Evolutionary conservation across 1,284 basidiomycete species (phyloP).

Genomic region (Tylopilus orsonianus): DNA sequence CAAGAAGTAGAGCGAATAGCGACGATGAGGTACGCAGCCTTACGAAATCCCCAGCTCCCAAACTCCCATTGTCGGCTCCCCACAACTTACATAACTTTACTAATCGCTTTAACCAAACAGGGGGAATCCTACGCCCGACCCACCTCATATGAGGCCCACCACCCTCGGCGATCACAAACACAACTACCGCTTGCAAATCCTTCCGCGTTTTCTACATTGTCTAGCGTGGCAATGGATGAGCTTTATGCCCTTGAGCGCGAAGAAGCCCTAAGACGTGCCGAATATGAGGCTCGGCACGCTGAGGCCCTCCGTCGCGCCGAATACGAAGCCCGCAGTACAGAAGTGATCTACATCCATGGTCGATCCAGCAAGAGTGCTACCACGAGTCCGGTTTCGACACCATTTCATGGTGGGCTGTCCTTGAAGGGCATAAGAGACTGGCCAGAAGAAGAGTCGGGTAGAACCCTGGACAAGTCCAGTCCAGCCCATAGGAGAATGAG

Average conservation of each 20-base stretch:
- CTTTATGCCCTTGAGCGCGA: conserved; percentile 83
- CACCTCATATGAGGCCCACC: conserved; percentile 52
- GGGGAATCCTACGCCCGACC: conserved; percentile 69
- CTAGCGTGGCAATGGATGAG: conserved; percentile 82
- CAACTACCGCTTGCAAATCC: conserved; percentile 37
- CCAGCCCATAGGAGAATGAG: conserved; percentile 43
- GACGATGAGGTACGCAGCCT: conserved; percentile 66
- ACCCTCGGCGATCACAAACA: conserved; percentile 42
- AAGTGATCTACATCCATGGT: conserved; percentile 47
- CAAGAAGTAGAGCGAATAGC: conserved; percentile 71
- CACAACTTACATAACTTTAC: conserved; percentile 26
- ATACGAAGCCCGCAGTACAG: conserved; percentile 61
- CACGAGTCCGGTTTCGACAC: conserved; percentile 63
- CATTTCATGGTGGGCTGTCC: conserved; percentile 36
- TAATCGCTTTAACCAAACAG: conserved; percentile 34
- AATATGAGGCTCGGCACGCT: conserved; percentile 79
- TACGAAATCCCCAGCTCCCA: conserved; percentile 6
- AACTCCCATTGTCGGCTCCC: conserved; percentile 17
- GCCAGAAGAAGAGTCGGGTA: conserved; percentile 33
- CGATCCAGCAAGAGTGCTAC: conserved; percentile 66
- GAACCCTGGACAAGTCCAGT: conserved; percentile 21
- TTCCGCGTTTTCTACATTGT: conserved; percentile 72
- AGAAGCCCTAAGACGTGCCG: conserved; percentile 79
- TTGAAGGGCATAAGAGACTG: conserved; percentile 25
- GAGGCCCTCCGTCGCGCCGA: conserved; percentile 82